Percentiles rank a stretch among this genome's conserved stretches.
Evolutionary conservation across 2,329 filamentous ascomycete genomes (phyloP).

Genomic region (Arthrobotrys conoides): DNA sequence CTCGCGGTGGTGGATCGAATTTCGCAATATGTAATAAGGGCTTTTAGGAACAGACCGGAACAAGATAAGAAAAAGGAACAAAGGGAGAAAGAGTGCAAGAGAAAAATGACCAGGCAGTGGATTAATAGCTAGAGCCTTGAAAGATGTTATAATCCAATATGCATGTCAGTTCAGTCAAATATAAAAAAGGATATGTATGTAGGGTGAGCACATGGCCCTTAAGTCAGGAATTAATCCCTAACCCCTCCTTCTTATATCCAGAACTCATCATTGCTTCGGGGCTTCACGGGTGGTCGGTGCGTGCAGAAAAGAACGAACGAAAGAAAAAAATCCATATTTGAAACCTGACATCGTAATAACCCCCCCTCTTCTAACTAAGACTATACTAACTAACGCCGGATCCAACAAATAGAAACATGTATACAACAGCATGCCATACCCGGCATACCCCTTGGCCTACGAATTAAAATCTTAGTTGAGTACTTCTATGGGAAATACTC

Average conservation of each 20-base stretch:
- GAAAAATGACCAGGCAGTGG: background rate
- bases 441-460: background rate
- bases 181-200: background rate
- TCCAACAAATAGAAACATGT: slow-evolving; percentile 31
- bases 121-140: background rate
- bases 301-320: background rate
- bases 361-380: background rate
- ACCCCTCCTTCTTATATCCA: slow-evolving; percentile 39
- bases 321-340: background rate
- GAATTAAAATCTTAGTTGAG: background rate
- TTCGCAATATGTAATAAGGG: background rate
- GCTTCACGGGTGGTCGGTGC: background rate
- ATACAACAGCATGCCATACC: slow-evolving; percentile 36
- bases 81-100: background rate
- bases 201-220: slow-evolving; percentile 39
- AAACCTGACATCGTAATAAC: slow-evolving; percentile 4
- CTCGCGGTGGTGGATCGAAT: background rate
- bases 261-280: slow-evolving; percentile 10
- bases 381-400: background rate
- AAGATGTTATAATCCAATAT: background rate
- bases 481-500: background rate
- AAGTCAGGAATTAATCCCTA: slow-evolving; percentile 9
- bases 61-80: slow-evolving; percentile 9
- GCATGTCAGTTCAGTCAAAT: slow-evolving; percentile 12
- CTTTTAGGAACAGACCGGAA: slow-evolving; percentile 35